A percentile compares a stretch with the other conserved stretches of the same genome.
phyloP scores from a whole-genome alignment of 164 flowering plant species.

The Warburgia ugandensis region DNA sequence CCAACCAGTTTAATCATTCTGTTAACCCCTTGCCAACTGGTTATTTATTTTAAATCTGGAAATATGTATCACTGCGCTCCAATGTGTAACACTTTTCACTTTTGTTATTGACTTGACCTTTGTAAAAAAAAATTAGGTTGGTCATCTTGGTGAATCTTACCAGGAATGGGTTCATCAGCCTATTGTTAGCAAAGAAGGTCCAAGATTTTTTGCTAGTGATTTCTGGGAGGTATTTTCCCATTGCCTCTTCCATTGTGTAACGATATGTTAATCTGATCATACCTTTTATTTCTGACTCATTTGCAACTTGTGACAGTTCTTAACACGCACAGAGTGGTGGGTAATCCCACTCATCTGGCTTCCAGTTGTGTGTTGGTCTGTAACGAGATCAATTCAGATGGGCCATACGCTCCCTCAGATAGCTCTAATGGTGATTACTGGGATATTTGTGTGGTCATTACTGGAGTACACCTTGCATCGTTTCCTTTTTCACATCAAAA shows the following conservation, averaged over 20 bases:
- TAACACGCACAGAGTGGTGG: too few relatives aligned
- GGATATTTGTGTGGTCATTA: constrained; percentile 74
- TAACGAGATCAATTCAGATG: constrained; percentile 40
- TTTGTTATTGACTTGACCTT: too few relatives aligned
- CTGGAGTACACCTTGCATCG: constrained; percentile 80
- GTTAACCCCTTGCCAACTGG: too few relatives aligned
- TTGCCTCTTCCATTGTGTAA: too few relatives aligned
- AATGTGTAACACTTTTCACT: too few relatives aligned
- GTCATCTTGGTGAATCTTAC: constrained; percentile 88
- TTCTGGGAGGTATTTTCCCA: constrained; percentile 95
- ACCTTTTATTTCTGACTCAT: too few relatives aligned
- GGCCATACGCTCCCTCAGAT: constrained; percentile 42
- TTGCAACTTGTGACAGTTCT: too few relatives aligned
- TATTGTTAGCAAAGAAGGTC: constrained; percentile 79
- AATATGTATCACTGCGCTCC: too few relatives aligned
- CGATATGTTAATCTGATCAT: too few relatives aligned
- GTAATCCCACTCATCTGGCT: constrained; percentile 70
- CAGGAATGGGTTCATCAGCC: constrained; percentile 97
- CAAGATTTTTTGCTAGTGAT: constrained; percentile 75
- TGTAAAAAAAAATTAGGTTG: too few relatives aligned
- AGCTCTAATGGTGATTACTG: constrained; percentile 34
- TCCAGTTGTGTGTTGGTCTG: constrained; percentile 57
- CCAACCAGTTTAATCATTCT: too few relatives aligned
- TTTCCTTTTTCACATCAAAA: constrained; percentile 86
- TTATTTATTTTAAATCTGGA: too few relatives aligned